Percentiles rank a stretch among this genome's conserved stretches.
Evolutionary conservation across 2,329 filamentous ascomycete species (phyloP).

Genomic region (Colletotrichum limetticola): DNA sequence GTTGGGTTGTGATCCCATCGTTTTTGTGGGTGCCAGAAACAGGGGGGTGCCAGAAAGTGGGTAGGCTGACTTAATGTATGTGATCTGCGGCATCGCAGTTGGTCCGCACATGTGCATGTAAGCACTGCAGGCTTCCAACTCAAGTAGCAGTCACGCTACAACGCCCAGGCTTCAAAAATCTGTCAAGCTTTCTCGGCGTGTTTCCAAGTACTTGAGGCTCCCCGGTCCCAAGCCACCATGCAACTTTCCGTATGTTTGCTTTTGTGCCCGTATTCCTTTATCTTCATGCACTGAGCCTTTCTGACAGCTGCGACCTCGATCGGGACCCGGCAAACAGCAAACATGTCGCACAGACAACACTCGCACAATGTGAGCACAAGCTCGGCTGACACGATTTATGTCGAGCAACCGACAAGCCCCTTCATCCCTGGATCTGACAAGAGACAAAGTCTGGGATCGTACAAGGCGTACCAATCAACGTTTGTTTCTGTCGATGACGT

Average conservation of each 20-base stretch:
- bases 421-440: conserved; percentile 5
- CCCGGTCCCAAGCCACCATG: conserved; percentile 6
- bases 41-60: too few species aligned
- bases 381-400: conserved; percentile 21
- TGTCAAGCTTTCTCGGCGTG: conserved; percentile 20
- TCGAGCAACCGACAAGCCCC: conserved; percentile 19
- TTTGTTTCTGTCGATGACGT: conserved; percentile 22
- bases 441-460: conserved; percentile 3
- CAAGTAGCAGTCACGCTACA: not conserved
- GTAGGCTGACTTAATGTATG: too few species aligned
- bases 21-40: too few species aligned
- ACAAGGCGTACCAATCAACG: conserved; percentile 18
- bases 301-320: not conserved
- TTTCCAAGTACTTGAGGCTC: conserved; percentile 17
- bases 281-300: not conserved
- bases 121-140: conserved; percentile 2
- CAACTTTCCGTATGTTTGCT: conserved; percentile 7
- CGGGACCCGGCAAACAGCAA: not conserved
- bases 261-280: not conserved
- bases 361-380: conserved; percentile 29
- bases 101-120: not conserved
- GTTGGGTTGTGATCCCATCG: too few species aligned
- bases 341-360: conserved; percentile 28
- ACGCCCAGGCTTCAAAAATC: conserved; percentile 5
- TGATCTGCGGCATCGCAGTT: conserved; percentile 8